A percentile compares a stretch with the other conserved stretches of the same genome.
phyloP scores from a whole-genome alignment of 139 green algal genomes.

The Chara braunii region DNA sequence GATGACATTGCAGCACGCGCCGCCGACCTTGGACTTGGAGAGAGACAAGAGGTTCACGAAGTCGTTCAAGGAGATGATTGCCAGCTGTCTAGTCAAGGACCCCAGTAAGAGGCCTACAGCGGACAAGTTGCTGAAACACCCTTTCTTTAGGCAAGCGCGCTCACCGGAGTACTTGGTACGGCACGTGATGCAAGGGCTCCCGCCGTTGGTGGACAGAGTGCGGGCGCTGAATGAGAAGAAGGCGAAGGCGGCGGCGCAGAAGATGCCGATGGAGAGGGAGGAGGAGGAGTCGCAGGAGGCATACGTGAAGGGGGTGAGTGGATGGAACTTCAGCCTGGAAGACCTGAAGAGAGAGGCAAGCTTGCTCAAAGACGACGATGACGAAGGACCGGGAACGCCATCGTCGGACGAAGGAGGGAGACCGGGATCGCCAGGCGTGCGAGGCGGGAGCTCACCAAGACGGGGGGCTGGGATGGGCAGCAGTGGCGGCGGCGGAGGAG shows the following conservation, averaged over 20 bases:
- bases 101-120: conserved; percentile 75
- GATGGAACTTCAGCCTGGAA: conserved; percentile 90
- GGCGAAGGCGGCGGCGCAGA: conserved; percentile 8
- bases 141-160: conserved; percentile 88
- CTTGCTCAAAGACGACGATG: too few relatives aligned
- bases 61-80: conserved; percentile 87
- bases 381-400: too few relatives aligned
- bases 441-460: too few relatives aligned
- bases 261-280: conserved; percentile 13
- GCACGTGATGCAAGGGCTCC: conserved; percentile 71
- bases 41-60: conserved; percentile 50
- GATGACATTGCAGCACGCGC: conserved; percentile 94
- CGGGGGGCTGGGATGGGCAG: too few relatives aligned
- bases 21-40: conserved; percentile 73
- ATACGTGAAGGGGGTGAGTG: conserved; percentile 58
- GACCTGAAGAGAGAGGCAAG: conserved; percentile 77
- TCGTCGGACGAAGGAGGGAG: too few relatives aligned
- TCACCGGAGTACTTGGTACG: conserved; percentile 66
- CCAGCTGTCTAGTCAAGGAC: conserved; percentile 93
- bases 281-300: conserved; percentile 34
- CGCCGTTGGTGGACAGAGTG: conserved; percentile 72
- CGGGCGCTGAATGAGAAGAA: conserved; percentile 46
- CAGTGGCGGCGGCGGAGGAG: too few relatives aligned
- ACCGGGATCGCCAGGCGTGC: too few relatives aligned
- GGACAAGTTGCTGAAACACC: conserved; percentile 88